Base-by-base conservation (phyloP, 2,329 filamentous ascomycete genomes). In the Exophiala xenobiotica region DNA sequence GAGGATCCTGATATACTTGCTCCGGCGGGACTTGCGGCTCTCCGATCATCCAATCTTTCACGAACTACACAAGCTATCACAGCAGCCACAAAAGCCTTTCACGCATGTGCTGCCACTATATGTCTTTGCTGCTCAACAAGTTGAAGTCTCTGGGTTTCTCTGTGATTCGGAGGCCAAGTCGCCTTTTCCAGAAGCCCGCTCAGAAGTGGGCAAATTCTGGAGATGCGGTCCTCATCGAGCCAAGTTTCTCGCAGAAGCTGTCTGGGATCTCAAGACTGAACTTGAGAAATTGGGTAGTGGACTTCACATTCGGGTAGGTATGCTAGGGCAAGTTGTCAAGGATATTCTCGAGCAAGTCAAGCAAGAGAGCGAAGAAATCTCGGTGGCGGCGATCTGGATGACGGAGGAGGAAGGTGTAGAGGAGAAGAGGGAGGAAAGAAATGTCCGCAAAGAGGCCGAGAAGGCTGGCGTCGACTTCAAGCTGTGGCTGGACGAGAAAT, bases 121-220 rank as follows among this genome's bases (percentile, higher is more conserved):
- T 63, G 72, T 89, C 16, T 82, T 90, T 45, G 75, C 82, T 0
- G 79, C 86, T 2, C 76, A 87, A 45, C 87, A 92, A 61, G 72
- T 91, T 18, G 87, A 92, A 64, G 74, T 88, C 1, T 87, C 85
- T 0, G 88, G 88, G 1, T 88, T 92, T 61, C 69, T 91, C n/a
- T 65, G 77, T 39, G 70, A 74, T 8, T 61, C 69, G 42, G 48
- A 59, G 46, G 44, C 57, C 29, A 35, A 49, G 31, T 86, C 78
- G 5, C 88, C 88, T 0, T 90, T 87, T 56, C 83, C 83, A 0
- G 80, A 83, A 62, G 86, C 87, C 3, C 76, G 79, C 51, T 88
- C 85, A 60, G 66, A 74, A n/a, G 70, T 86, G 3, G 85, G 78
- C 9, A 73, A 76, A 1, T 87, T 88, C 64, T 90, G 85, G 84